Conservation (phyloP, 2,329 filamentous ascomycete genomes). For the Botrytis fabae region DNA sequence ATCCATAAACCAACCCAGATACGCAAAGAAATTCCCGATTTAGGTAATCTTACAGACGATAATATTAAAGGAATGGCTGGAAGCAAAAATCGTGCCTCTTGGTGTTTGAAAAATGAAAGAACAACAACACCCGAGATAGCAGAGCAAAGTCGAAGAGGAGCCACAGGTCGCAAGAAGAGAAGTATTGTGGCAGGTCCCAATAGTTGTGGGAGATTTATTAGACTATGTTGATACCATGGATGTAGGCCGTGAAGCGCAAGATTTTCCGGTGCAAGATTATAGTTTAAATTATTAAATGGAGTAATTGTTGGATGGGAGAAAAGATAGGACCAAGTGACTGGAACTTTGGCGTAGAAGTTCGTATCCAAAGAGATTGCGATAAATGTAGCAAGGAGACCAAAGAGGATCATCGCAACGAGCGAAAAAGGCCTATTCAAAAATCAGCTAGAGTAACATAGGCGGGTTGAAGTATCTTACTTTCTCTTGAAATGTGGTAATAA, state of each 20-base stretch:
- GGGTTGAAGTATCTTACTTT: constrained; percentile 57
- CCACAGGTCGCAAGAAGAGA: constrained; percentile 57
- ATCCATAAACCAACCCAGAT: constrained; percentile 65
- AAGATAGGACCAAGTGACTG: constrained; percentile 65
- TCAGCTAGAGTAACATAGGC: constrained; percentile 23
- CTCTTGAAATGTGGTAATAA: constrained; percentile 82
- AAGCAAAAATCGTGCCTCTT: constrained; percentile 76
- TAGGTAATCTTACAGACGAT: constrained; percentile 69
- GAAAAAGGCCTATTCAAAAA: constrained; percentile 52
- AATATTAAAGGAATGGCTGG: constrained; percentile 76
- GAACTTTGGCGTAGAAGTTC: constrained; percentile 69
- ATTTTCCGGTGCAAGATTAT: constrained; percentile 71
- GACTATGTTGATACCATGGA: constrained; percentile 74
- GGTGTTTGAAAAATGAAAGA: constrained; percentile 74
- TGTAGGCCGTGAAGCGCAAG: constrained; percentile 75
- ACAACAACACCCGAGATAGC: constrained; percentile 70
- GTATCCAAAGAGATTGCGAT: constrained; percentile 83
- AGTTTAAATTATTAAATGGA: constrained; percentile 74
- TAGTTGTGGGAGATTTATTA: constrained; percentile 70
- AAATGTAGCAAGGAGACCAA: constrained; percentile 66
- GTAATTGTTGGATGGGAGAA: constrained; percentile 68
- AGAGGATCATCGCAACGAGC: constrained; percentile 62
- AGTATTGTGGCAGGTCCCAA: constrained; percentile 68
- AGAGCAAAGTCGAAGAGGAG: constrained; percentile 66
- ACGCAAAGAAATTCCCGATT: constrained; percentile 49